Percentiles rank a stretch among this genome's conserved stretches.
Evolutionary conservation across 2,329 filamentous ascomycete genomes (phyloP).

Genomic region (Aspergillus glaucus): DNA sequence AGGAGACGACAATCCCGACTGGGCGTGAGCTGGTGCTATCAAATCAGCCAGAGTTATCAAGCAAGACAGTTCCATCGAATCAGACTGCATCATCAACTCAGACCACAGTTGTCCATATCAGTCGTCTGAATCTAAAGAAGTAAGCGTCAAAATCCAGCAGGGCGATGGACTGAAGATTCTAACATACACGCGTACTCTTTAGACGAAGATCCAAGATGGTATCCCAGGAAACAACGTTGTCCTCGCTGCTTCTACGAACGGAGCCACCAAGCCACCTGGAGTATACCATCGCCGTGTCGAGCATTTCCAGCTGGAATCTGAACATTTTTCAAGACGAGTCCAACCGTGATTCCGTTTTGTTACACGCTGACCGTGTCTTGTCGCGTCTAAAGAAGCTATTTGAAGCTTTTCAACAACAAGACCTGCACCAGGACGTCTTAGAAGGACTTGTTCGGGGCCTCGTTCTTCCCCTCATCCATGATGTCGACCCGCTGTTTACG

Average conservation of each 20-base stretch:
- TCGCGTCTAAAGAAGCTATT: slow-evolving; percentile 8
- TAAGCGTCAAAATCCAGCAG: too few species aligned
- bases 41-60: too few species aligned
- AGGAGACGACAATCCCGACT: too few species aligned
- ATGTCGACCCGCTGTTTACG: slow-evolving; percentile 3
- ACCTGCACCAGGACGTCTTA: slow-evolving; percentile 1
- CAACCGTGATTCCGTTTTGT: neutral
- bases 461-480: slow-evolving; percentile 4
- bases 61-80: too few species aligned
- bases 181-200: too few species aligned
- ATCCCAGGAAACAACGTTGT: neutral
- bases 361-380: slow-evolving; percentile 2
- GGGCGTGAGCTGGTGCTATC: too few species aligned
- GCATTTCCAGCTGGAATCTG: neutral
- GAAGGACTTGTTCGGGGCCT: slow-evolving; percentile 6
- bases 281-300: neutral
- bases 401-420: slow-evolving; percentile 2
- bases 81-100: too few species aligned
- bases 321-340: neutral
- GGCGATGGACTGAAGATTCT: too few species aligned
- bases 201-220: neutral
- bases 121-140: too few species aligned
- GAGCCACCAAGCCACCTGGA: neutral
- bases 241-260: neutral
- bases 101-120: too few species aligned